Conservation (phyloP, 306 rosid genomes). For the Rosa rugosa region DNA sequence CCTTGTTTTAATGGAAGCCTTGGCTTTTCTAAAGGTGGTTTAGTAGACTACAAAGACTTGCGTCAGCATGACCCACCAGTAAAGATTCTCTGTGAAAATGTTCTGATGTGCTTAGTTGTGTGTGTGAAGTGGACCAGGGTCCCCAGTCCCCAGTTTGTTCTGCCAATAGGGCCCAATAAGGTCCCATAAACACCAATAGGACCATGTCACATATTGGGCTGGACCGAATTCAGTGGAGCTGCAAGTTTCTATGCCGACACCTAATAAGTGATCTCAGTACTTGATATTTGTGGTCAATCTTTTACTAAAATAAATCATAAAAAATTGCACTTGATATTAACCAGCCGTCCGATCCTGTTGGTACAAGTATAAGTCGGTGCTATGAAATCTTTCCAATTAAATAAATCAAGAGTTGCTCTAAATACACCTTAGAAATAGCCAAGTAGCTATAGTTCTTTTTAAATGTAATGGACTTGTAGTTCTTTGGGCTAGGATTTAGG, state of each 20-base stretch:
- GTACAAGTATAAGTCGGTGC: too few species aligned
- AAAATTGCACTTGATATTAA: too few species aligned
- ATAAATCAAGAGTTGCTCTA: not conserved
- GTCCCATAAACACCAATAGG: not conserved
- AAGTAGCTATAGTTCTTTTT: not conserved
- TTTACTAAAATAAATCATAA: too few species aligned
- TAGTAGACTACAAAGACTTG: not conserved
- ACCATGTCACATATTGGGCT: not conserved
- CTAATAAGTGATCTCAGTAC: too few species aligned
- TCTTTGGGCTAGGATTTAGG: not conserved
- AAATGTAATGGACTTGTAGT: not conserved
- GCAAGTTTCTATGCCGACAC: not conserved
- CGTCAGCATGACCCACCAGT: not conserved
- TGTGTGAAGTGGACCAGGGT: not conserved
- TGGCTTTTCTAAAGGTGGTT: not conserved
- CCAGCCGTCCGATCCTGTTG: too few species aligned
- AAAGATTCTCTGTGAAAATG: not conserved
- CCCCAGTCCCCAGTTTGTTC: not conserved
- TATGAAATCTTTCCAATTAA: too few species aligned
- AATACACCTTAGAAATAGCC: not conserved
- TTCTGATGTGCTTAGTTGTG: not conserved
- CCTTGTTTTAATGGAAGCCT: not conserved
- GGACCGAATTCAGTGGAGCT: not conserved
- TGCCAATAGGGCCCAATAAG: conserved; percentile 8
- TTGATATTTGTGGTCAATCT: too few species aligned